Evolutionary conservation across 2,329 filamentous ascomycete genomes (phyloP), one percentile per base, ranked within the genome.

Genomic region (Dactylonectria macrodidyma): DNA sequence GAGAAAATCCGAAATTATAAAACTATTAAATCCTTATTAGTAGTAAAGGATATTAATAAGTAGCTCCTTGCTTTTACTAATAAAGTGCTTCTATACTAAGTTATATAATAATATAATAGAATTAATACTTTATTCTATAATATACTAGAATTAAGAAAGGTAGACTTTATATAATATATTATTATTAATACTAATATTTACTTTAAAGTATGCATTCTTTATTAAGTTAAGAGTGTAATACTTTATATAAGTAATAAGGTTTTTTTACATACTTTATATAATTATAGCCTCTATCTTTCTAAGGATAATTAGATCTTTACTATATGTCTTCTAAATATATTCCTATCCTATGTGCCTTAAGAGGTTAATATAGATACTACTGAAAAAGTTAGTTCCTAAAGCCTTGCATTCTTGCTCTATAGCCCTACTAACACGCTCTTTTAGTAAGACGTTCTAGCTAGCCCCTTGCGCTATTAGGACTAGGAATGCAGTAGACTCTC

Each of bases 151-250:
- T 34, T 73, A 72, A 2, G 73, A 22, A 2, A 75, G 72, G 48
- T 68, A 75, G 1, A 71, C 67, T 11, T 75, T 71, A 22, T 72
- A 70, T 8, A 73, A 58, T 3, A 71, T 70, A 11, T 56, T 62
- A 9, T 66, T 47, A 1, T 70, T 67, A 3, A 75, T 22, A 2
- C 70, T 33, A 2, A 75, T 70, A 24, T 75, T 66, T 6, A 75
- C 70, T 22, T 65, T 57, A 19, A 75, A 76, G 0, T 70, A 66
- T 5, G 73, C 66, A 4, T 69, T 75, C 46, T 75, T 71, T 66
- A 74, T 75, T 0, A 73, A 76, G 38, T 76, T 73, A 10, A 76
- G 64, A 3, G 73, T 71, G 36, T 55, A 73, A 10, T 75, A 71
- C 50, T 75, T 75, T 0, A 75, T 71, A 24, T 67, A 73, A 0